Evolutionary conservation across 208 protist species (phyloP), one percentile per base, ranked within the genome.

Genomic region (Acanthamoeba polyphaga): DNA sequence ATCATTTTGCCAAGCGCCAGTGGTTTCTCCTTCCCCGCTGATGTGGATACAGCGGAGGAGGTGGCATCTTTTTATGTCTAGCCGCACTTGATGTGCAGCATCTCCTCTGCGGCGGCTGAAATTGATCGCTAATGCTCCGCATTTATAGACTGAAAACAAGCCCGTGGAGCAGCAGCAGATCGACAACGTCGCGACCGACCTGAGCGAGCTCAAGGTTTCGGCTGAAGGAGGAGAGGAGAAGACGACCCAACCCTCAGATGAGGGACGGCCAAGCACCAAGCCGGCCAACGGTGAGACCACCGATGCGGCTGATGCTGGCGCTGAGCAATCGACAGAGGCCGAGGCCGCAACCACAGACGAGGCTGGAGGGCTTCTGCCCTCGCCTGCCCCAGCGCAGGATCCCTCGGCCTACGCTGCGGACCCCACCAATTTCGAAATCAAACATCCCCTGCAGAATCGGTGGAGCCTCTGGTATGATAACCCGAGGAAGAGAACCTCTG

Each of bases 401-500:
- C 62, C 85, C 15, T 64, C 85, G 19, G 32, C 85, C 55, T 64
- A 64, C 34, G 53, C 34, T 29, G 85, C 85, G n/a, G 85, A 91
- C 34, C 85, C 85, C 38, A 91, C 85, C 53, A 91, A 91, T 51
- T 91, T 91, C 55, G 85, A 91, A 43, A 95, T 96, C 38, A 97
- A 97, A 68, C 96, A 97, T 64, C 96, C 96, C 22, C 64, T 97
- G 46, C 96, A 97, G 82, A 94, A 97, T 68, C 82, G 76, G 68
- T 97, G 97, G 97, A 97, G 95, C 24, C 51, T 97, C 29, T 97
- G 97, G 97, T 97, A 97, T 43, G 97, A 97, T 66, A 96, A 96
- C 76, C 92, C 80, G 53, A 94, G 95, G 34, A 96, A 96, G 60
- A 72, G 88, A 4, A 96, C 92, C 62, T 76, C 82, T n/a, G 82